Percentiles rank a stretch among this genome's conserved stretches.
Evolutionary conservation across 495 filamentous ascomycete genomes (phyloP).

Genomic region (Neurospora sp.): DNA sequence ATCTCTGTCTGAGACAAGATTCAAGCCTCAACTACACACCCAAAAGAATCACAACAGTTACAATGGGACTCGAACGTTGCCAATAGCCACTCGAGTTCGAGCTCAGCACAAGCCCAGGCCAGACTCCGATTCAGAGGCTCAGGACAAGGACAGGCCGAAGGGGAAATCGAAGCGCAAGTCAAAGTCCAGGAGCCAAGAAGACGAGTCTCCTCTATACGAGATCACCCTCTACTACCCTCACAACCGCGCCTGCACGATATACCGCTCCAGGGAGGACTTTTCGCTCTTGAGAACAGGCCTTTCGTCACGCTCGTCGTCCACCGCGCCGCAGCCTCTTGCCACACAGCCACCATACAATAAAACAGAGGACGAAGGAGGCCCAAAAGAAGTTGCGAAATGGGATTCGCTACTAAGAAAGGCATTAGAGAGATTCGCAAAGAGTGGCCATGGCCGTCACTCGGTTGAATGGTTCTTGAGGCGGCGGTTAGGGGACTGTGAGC

Average conservation of each 20-base stretch:
- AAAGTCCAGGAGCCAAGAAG: not conserved
- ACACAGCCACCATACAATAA: not conserved
- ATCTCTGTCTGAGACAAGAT: not conserved
- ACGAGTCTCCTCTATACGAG: constrained; percentile 8
- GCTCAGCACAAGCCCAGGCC: not conserved
- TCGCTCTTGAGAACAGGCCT: not conserved
- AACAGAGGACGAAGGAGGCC: not conserved
- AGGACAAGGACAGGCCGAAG: not conserved
- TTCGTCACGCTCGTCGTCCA: not conserved
- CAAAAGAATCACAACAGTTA: constrained; percentile 21
- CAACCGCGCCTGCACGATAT: constrained; percentile 25
- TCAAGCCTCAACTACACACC: constrained; percentile 22
- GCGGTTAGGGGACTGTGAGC: constrained; percentile 20
- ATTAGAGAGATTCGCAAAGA: constrained; percentile 8
- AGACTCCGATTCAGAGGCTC: not conserved
- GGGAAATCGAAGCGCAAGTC: not conserved
- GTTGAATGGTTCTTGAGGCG: constrained; percentile 23
- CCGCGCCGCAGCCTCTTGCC: no score
- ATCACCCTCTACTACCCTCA: constrained; percentile 18
- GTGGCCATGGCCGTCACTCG: constrained; percentile 1
- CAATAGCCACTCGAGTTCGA: constrained; percentile 4
- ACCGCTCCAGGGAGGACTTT: constrained; percentile 19
- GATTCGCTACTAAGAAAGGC: not conserved
- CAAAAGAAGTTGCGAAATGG: not conserved
- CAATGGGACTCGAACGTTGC: constrained; percentile 16